phyloP scores from a whole-genome alignment of 768 basidiomycete species.

The Amylocystis lapponica region DNA sequence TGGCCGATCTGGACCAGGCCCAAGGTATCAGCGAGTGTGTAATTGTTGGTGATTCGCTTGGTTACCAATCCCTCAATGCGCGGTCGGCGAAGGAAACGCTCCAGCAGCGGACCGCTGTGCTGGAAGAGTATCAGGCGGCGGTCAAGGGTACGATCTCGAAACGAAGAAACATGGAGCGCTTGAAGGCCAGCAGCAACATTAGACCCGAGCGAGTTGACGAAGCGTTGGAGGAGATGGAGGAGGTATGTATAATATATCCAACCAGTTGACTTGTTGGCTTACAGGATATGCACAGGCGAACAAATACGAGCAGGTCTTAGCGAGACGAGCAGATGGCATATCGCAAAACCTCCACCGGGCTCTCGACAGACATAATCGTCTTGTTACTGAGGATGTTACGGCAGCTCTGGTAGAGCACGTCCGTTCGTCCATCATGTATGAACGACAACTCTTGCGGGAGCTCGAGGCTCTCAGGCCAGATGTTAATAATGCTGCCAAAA shows the following conservation, averaged over 20 bases:
- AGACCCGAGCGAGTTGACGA: conserved; percentile 84
- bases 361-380: conserved; percentile 75
- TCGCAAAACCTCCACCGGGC: conserved; percentile 90
- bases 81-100: conserved; percentile 93
- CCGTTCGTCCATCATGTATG: conserved; percentile 87
- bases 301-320: conserved; percentile 81
- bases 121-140: conserved; percentile 92
- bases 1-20: conserved; percentile 85
- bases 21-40: conserved; percentile 94
- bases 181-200: conserved; percentile 83
- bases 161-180: conserved; percentile 82
- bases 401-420: conserved; percentile 90
- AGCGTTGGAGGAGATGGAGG: conserved; percentile 88
- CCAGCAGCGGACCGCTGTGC: conserved; percentile 79
- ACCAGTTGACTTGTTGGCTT: neutral
- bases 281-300: conserved; percentile 55
- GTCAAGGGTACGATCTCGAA: conserved; percentile 93
- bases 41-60: conserved; percentile 90
- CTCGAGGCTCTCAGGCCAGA: conserved; percentile 80
- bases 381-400: conserved; percentile 89
- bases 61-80: conserved; percentile 97
- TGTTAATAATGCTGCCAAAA: conserved; percentile 61
- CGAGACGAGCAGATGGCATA: conserved; percentile 85
- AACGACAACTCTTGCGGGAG: conserved; percentile 82
- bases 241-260: conserved; percentile 42